These are phyloP conservation scores for Pulveroboletus frians DNA, from an alignment of 768 basidiomycete genomes.

Conservation along the genomic window DNA sequence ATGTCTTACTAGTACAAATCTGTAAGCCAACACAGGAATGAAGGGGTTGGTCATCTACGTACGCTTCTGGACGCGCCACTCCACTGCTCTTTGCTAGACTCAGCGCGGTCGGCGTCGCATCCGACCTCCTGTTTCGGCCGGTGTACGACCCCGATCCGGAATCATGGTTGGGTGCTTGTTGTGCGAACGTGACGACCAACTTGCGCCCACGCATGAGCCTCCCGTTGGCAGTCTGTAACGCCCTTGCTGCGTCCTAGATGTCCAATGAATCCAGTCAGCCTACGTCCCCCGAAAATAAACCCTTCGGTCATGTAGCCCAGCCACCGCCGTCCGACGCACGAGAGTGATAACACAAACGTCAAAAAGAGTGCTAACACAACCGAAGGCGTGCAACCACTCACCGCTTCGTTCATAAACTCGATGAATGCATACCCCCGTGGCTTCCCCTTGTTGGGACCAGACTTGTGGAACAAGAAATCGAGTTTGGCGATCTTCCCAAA, in stretches of 20 bases:
- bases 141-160: slow-evolving; percentile 30
- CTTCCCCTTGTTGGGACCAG: slow-evolving; percentile 82
- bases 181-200: slow-evolving; percentile 86
- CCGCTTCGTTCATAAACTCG: slow-evolving; percentile 74
- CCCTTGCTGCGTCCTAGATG: slow-evolving; percentile 79
- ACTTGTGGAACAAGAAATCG: slow-evolving; percentile 94
- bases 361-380: slow-evolving; percentile 18
- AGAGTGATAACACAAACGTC: slow-evolving; percentile 23
- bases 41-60: slow-evolving; percentile 12
- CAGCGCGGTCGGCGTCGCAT: slow-evolving; percentile 75
- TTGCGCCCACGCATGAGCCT: slow-evolving; percentile 84
- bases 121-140: slow-evolving; percentile 41
- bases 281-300: not conserved
- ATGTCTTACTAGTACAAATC: slow-evolving; percentile 46
- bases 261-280: slow-evolving; percentile 20
- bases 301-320: slow-evolving; percentile 21
- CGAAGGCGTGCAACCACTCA: slow-evolving; percentile 43
- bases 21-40: slow-evolving; percentile 9
- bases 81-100: slow-evolving; percentile 78
- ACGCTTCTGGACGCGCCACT: slow-evolving; percentile 47
- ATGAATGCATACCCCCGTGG: slow-evolving; percentile 95
- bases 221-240: slow-evolving; percentile 66
- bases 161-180: slow-evolving; percentile 60
- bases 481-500: slow-evolving; percentile 90
- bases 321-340: slow-evolving; percentile 16